Conservation (phyloP, 225 moss, liverwort and hornwort genomes). For the Pseudoscleropodium purum region DNA sequence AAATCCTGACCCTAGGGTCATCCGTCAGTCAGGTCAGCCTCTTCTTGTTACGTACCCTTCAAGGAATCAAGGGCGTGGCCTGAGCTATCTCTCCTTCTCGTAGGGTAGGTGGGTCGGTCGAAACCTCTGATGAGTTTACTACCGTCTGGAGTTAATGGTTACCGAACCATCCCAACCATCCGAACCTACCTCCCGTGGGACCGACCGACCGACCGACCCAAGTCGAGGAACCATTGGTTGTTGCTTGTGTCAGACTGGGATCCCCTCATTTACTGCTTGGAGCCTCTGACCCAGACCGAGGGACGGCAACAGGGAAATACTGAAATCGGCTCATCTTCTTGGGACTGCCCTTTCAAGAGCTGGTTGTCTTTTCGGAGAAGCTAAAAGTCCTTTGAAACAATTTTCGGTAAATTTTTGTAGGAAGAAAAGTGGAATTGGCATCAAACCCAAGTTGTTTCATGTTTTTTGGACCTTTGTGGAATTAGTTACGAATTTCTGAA, state of each 20-base stretch:
- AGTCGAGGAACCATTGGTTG: background rate
- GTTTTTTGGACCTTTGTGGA: background rate
- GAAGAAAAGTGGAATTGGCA: background rate
- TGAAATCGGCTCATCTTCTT: background rate
- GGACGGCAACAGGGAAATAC: background rate
- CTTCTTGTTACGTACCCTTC: conserved; percentile 3
- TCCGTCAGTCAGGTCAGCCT: background rate
- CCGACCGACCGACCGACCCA: background rate
- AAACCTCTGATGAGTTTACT: background rate
- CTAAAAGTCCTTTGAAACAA: background rate
- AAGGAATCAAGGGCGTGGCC: conserved; percentile 10
- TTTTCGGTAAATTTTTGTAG: fast-evolving
- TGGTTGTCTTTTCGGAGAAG: background rate
- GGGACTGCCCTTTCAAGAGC: background rate
- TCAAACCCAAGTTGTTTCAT: fast-evolving
- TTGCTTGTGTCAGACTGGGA: background rate
- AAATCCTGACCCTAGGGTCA: background rate
- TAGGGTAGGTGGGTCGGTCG: background rate
- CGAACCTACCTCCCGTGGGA: background rate
- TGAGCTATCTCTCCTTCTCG: background rate
- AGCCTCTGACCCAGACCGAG: background rate
- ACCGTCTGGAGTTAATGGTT: background rate
- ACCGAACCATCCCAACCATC: background rate
- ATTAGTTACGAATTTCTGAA: background rate
- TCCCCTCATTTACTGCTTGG: background rate